Conservation (phyloP, 164 flowering plant species). For the Paratinospora sagittata region DNA sequence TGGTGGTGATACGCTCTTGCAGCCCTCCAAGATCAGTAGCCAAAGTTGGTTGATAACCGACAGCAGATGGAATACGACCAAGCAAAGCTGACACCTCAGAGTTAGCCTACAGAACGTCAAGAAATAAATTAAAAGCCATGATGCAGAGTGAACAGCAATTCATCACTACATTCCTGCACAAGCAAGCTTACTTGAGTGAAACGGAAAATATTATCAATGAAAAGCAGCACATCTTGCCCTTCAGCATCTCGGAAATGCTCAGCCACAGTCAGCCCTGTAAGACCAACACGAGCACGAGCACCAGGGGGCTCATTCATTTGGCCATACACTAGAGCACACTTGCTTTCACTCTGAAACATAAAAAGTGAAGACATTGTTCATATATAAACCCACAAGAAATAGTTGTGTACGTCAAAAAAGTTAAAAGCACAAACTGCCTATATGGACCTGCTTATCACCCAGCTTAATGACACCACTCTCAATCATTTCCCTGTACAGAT, state of each 20-base stretch:
- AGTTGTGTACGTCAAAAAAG: not conserved
- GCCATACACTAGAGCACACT: constrained; percentile 34
- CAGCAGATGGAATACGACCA: constrained; percentile 95
- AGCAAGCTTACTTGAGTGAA: constrained; percentile 59
- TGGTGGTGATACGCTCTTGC: constrained; percentile 89
- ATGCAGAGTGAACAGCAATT: not conserved
- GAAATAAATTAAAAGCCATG: not conserved
- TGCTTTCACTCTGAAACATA: constrained; percentile 24
- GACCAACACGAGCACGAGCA: constrained; percentile 48
- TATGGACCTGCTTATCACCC: constrained; percentile 65
- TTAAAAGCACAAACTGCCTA: not conserved
- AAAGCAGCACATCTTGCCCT: constrained; percentile 96
- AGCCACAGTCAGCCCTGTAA: constrained; percentile 86
- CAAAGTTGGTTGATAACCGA: constrained; percentile 90
- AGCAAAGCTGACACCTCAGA: constrained; percentile 97
- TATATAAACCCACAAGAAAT: not conserved
- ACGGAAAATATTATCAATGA: constrained; percentile 97
- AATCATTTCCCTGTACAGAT: constrained; percentile 89
- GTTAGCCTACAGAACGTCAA: constrained; percentile 56
- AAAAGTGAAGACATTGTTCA: not conserved
- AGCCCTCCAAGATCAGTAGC: constrained; percentile 91
- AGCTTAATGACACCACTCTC: constrained; percentile 97
- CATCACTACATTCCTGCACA: not conserved
- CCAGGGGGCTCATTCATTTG: constrained; percentile 44
- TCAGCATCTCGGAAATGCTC: constrained; percentile 98